Evolutionary conservation across 73 alveolate genomes (phyloP).

Genomic region (Paramecium pentaurelia): DNA sequence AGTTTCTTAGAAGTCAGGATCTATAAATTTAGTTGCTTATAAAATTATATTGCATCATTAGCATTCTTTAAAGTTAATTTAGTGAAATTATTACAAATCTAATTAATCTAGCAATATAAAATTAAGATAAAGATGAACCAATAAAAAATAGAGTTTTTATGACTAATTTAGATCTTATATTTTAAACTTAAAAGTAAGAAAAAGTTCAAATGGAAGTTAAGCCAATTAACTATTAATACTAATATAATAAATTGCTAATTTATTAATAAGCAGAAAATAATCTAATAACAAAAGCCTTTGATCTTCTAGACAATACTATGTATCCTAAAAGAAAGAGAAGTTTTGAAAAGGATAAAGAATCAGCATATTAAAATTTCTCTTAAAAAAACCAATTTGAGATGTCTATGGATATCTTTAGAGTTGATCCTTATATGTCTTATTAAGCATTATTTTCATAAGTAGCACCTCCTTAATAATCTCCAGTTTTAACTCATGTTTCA

Average conservation of each 20-base stretch:
- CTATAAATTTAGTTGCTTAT: not conserved
- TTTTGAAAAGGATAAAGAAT: slow-evolving; percentile 27
- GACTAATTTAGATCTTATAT: not conserved
- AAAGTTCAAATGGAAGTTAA: not conserved
- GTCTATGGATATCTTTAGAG: slow-evolving; percentile 7
- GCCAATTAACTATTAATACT: not conserved
- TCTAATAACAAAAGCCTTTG: slow-evolving; percentile 6
- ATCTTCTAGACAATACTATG: not conserved
- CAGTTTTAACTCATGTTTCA: slow-evolving; percentile 14
- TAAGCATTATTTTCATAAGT: slow-evolving; percentile 11
- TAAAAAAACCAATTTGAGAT: not conserved
- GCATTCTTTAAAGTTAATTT: not conserved
- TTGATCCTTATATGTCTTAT: not conserved
- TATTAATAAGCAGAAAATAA: not conserved
- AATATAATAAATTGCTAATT: not conserved
- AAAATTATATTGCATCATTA: not conserved
- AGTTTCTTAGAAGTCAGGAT: not conserved
- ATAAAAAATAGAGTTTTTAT: not conserved
- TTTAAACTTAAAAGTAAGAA: not conserved
- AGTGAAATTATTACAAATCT: not conserved
- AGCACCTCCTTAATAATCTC: not conserved
- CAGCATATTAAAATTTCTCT: not conserved
- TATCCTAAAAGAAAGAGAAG: slow-evolving; percentile 20
- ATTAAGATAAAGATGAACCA: not conserved
- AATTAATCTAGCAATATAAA: not conserved